These are phyloP conservation scores for Fusarium sp. DNA, from an alignment of 2,329 filamentous ascomycete genomes.

Conservation along the genomic window DNA sequence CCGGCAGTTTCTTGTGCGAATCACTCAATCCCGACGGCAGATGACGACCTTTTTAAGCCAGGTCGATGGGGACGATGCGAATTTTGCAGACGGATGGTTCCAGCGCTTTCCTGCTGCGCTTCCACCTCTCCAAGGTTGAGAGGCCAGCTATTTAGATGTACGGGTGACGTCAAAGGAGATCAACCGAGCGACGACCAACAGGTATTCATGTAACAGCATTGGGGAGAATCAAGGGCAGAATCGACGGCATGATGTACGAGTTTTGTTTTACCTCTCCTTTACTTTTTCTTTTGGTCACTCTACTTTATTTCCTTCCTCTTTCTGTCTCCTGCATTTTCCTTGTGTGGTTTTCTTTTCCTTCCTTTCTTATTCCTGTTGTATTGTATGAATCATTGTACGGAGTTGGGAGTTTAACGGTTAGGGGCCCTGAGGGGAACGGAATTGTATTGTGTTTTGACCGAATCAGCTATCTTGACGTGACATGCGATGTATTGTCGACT, in stretches of 20 bases:
- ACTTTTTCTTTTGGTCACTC: background rate
- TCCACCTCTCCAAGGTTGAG: background rate
- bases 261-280: background rate
- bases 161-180: background rate
- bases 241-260: background rate
- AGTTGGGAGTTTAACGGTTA: background rate
- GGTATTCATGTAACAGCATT: background rate
- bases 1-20: background rate
- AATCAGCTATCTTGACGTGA: background rate
- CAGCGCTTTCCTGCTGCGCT: background rate
- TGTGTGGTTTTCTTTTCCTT: conserved; percentile 1
- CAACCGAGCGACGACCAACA: background rate
- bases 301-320: background rate
- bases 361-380: background rate
- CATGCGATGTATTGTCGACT: background rate
- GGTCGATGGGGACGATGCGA: background rate
- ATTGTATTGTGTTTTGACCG: background rate
- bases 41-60: rapidly evolving
- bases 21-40: background rate
- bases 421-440: background rate
- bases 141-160: background rate
- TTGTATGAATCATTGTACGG: background rate
- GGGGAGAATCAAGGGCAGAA: background rate
- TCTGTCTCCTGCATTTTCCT: too few species aligned
- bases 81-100: conserved; percentile 9